These are phyloP conservation scores for Venturia pyrina DNA, from an alignment of 2,329 filamentous ascomycete genomes.

Conservation along the genomic window DNA sequence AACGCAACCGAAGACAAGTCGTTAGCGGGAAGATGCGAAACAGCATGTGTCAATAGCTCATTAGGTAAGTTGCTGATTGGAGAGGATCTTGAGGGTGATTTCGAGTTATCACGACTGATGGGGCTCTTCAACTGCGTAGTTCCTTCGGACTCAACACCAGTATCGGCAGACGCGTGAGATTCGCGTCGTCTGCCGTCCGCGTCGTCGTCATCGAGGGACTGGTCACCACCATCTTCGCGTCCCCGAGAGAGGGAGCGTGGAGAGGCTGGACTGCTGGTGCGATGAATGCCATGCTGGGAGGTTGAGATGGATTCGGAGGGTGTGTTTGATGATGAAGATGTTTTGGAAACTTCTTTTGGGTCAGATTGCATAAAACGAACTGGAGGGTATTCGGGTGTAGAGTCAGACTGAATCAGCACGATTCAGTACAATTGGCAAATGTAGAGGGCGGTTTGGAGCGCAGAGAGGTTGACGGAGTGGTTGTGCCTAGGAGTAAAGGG, in stretches of 20 bases:
- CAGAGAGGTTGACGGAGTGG: not conserved
- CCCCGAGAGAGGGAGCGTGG: slow-evolving; percentile 30
- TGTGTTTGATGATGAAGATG: slow-evolving; percentile 31
- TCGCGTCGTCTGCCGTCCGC: slow-evolving; percentile 14
- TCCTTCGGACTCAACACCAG: slow-evolving; percentile 35
- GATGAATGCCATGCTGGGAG: slow-evolving; percentile 51
- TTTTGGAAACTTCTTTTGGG: slow-evolving; percentile 40
- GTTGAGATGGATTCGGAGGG: slow-evolving; percentile 26
- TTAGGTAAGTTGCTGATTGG: slow-evolving; percentile 12
- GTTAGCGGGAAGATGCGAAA: slow-evolving; percentile 81
- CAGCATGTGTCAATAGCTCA: slow-evolving; percentile 87
- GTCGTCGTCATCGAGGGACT: slow-evolving; percentile 15
- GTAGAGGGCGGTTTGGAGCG: not conserved
- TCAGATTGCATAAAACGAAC: slow-evolving; percentile 55
- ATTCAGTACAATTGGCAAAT: not conserved
- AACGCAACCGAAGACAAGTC: slow-evolving; percentile 74
- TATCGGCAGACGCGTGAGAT: slow-evolving; percentile 20
- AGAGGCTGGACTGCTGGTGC: slow-evolving; percentile 35
- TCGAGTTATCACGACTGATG: slow-evolving; percentile 20
- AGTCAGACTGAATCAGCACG: slow-evolving; percentile 8
- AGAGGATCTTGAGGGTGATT: not conserved
- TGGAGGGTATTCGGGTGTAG: not conserved
- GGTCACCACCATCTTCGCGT: slow-evolving; percentile 19
- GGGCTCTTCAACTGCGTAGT: slow-evolving; percentile 35
- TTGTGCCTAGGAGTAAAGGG: not conserved